These are phyloP conservation scores for Rhizophagus sp. DNA, from an alignment of 192 early-diverging fungal species.

Conservation along the genomic window DNA sequence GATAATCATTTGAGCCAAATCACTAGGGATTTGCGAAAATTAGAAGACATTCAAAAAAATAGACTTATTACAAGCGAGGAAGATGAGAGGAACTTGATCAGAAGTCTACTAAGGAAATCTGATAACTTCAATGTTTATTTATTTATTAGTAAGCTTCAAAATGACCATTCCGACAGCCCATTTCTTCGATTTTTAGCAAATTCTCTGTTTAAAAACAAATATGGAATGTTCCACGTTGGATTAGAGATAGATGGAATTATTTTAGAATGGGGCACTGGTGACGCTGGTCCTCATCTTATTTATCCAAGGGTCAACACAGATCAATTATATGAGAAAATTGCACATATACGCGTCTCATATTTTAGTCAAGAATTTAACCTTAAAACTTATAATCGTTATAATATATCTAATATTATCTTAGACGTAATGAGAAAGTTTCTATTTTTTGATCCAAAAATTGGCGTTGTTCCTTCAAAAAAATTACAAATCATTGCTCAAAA, in stretches of 20 bases:
- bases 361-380: no score
- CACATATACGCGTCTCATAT: not conserved
- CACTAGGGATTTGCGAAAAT: no score
- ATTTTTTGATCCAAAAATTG: not conserved
- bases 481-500: not conserved
- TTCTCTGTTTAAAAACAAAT: not conserved
- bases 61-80: not conserved
- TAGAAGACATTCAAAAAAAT: no score
- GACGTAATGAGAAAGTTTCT: no score
- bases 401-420: no score
- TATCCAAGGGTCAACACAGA: not conserved
- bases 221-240: conserved; percentile 5
- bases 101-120: not conserved
- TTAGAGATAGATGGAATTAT: conserved; percentile 4
- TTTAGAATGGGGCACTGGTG: not conserved
- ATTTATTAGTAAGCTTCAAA: not conserved
- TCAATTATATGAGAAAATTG: not conserved
- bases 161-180: not conserved
- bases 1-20: no score
- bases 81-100: not conserved
- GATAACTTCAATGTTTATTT: not conserved
- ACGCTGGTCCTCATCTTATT: not conserved
- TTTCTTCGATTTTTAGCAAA: not conserved
- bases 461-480: not conserved
- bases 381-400: no score